A percentile compares a stretch with the other conserved stretches of the same genome.
Evolutionary conservation across 306 rosid genomes (phyloP).

Genomic region (Sesbania bispinosa): DNA sequence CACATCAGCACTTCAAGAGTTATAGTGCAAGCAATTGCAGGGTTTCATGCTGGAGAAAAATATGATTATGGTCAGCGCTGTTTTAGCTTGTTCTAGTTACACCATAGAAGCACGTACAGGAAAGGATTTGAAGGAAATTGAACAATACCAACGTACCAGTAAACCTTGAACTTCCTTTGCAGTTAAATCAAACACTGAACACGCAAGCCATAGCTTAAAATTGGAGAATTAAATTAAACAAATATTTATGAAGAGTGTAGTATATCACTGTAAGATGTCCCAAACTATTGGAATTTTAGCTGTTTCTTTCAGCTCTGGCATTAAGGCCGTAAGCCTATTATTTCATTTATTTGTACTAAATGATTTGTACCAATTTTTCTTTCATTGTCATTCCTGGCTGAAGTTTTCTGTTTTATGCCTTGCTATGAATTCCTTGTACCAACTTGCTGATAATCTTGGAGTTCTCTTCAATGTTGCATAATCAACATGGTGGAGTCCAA

Average conservation of each 20-base stretch:
- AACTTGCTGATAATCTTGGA: slow-evolving; percentile 44
- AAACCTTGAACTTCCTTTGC: not conserved
- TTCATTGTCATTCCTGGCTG: not conserved
- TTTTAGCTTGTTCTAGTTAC: not conserved
- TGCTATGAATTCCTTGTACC: slow-evolving; percentile 45
- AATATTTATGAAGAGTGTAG: not conserved
- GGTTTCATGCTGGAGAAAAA: not conserved
- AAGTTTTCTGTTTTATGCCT: slow-evolving; percentile 16
- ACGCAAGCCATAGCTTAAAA: not conserved
- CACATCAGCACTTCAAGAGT: no score
- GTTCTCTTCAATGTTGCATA: slow-evolving; percentile 42
- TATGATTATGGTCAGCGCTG: not conserved
- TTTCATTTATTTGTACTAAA: not conserved
- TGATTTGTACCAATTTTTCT: not conserved
- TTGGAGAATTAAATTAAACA: not conserved
- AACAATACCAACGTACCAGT: not conserved
- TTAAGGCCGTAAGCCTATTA: not conserved
- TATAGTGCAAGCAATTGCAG: no score
- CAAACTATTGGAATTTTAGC: not conserved
- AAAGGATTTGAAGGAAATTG: not conserved
- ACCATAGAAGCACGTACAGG: not conserved
- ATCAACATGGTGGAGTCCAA: slow-evolving; percentile 44
- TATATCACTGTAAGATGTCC: not conserved
- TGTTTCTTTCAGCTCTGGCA: not conserved
- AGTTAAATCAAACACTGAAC: not conserved